Percentiles rank a stretch among this genome's conserved stretches.
Conservation (phyloP, 1,284 basidiomycete species). For the Sanghuangporus baumii region DNA sequence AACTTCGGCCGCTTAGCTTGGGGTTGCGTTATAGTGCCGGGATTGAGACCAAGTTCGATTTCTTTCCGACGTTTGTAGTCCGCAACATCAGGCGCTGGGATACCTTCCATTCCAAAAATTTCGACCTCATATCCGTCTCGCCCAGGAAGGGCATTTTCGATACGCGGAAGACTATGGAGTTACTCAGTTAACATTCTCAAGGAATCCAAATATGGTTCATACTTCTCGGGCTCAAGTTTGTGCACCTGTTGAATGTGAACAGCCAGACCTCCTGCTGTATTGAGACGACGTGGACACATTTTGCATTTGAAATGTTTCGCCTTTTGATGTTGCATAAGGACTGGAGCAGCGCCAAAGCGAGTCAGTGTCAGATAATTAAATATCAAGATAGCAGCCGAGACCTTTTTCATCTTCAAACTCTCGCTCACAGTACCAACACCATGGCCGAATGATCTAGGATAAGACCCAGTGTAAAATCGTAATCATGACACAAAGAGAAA, state of each 20-base stretch:
- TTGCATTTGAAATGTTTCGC: constrained; percentile 99
- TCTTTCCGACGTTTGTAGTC: constrained; percentile 95
- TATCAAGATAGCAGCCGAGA: constrained; percentile 26
- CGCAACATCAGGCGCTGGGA: constrained; percentile 88
- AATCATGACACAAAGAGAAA: neutral
- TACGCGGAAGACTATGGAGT: constrained; percentile 57
- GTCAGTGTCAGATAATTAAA: constrained; percentile 2
- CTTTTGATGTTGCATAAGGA: constrained; percentile 98
- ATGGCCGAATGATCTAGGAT: constrained; percentile 75
- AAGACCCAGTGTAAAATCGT: constrained; percentile 6
- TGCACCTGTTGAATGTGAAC: constrained; percentile 99
- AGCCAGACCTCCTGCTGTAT: constrained; percentile 96
- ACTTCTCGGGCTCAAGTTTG: constrained; percentile 97
- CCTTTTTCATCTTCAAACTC: constrained; percentile 98
- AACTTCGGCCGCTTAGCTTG: constrained; percentile 78
- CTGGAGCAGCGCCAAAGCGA: constrained; percentile 34
- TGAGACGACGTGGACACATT: constrained; percentile 91
- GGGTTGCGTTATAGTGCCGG: constrained; percentile 74
- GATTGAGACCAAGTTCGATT: constrained; percentile 81
- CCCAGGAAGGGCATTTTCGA: constrained; percentile 94
- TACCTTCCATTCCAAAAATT: constrained; percentile 99
- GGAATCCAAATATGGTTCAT: constrained; percentile 26
- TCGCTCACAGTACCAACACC: constrained; percentile 99
- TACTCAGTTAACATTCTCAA: constrained; percentile 15
- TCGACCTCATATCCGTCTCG: constrained; percentile 98